Evolutionary conservation across 305 asterid genomes (phyloP).

Genomic region (Fraxinus greggii): DNA sequence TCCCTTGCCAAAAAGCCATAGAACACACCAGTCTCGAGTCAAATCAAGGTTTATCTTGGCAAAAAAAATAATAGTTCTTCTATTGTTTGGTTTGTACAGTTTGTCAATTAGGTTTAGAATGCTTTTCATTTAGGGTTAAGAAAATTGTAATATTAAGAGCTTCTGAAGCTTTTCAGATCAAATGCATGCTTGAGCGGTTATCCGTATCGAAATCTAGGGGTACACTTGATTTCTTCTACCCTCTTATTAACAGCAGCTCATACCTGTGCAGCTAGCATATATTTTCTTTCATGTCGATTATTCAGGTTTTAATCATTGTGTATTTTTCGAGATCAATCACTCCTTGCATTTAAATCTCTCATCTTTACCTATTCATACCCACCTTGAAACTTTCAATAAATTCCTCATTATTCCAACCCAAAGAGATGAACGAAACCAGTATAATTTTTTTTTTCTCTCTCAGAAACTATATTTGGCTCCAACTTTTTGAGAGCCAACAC

Average conservation of each 20-base stretch:
- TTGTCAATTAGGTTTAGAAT: background rate
- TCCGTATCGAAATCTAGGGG: background rate
- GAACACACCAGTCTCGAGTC: background rate
- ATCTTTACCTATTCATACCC: background rate
- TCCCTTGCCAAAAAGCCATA: background rate
- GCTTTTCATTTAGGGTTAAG: background rate
- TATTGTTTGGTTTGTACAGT: background rate
- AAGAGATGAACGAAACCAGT: background rate
- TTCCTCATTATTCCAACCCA: background rate
- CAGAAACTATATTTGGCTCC: background rate
- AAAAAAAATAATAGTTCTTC: background rate
- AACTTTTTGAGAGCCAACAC: background rate
- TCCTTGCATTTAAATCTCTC: background rate
- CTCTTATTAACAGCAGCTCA: background rate
- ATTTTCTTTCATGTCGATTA: background rate
- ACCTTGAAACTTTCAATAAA: background rate
- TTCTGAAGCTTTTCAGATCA: background rate
- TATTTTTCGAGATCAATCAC: background rate
- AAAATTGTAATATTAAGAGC: background rate
- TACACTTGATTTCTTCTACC: background rate
- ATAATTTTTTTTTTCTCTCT: background rate
- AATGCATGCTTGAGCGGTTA: background rate
- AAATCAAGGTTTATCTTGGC: background rate
- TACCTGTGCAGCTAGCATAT: background rate
- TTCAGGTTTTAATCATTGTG: background rate